A percentile compares a stretch with the other conserved stretches of the same genome.
These are phyloP conservation scores for Amoebophrya sp. DNA, from an alignment of 169 alveolate genomes.

Conservation along the genomic window DNA sequence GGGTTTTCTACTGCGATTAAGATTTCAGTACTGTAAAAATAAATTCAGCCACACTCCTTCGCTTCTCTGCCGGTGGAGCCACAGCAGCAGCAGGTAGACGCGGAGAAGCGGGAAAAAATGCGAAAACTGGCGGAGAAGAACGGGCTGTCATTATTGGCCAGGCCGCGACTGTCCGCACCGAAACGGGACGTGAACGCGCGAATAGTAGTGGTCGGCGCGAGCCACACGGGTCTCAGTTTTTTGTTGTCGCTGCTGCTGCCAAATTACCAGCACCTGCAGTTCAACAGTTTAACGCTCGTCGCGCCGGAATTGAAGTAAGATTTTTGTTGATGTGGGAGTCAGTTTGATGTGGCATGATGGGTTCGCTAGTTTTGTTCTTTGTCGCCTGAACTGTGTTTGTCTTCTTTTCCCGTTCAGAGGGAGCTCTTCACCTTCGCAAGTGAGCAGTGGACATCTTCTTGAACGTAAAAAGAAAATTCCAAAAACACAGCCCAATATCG, in stretches of 20 bases:
- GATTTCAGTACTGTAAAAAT: no score
- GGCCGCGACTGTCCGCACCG: background rate
- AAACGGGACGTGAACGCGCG: background rate
- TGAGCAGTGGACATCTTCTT: no score
- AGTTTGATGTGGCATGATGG: background rate
- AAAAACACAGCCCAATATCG: no score
- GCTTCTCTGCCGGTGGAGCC: background rate
- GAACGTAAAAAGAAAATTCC: no score
- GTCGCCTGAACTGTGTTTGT: no score
- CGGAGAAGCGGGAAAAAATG: background rate
- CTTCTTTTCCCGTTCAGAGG: no score
- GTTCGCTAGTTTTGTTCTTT: background rate
- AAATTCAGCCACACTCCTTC: no score
- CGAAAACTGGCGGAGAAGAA: background rate
- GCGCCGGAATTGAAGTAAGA: constrained; percentile 16
- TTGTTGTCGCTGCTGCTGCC: background rate
- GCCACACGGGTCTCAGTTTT: background rate
- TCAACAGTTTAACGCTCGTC: background rate
- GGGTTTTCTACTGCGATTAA: no score
- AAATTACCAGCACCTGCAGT: background rate
- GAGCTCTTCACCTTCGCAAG: no score
- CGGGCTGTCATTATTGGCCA: background rate
- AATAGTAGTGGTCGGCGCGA: background rate
- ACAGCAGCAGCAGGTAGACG: background rate
- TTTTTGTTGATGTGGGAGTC: background rate